A percentile compares a stretch with the other conserved stretches of the same genome.
phyloP scores from a whole-genome alignment of 2,329 filamentous ascomycete genomes.

The Diaporthe capsici region DNA sequence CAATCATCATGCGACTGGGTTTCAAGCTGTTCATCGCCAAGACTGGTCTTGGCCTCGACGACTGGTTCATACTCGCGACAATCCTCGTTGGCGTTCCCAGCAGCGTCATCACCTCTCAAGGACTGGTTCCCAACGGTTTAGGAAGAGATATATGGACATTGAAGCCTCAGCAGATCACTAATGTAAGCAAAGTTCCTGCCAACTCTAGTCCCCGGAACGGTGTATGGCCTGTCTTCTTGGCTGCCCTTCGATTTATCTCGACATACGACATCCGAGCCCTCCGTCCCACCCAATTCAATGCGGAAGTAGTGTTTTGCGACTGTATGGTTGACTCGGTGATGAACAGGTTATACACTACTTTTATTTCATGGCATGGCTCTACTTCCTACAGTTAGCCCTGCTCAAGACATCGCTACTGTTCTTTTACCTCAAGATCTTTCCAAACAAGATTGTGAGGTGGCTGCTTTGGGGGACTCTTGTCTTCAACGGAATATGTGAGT shows the following conservation, averaged over 20 bases:
- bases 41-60: constrained; percentile 52
- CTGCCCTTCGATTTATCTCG: neutral
- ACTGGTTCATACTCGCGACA: constrained; percentile 52
- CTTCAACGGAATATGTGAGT: constrained; percentile 37
- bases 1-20: constrained; percentile 55
- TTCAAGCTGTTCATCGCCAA: constrained; percentile 51
- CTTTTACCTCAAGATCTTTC: constrained; percentile 43
- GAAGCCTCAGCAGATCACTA: constrained; percentile 42
- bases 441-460: constrained; percentile 28
- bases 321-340: neutral
- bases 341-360: constrained; percentile 57
- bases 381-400: constrained; percentile 39
- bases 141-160: constrained; percentile 45
- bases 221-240: too few species aligned
- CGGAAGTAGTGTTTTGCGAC: neutral
- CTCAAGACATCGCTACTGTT: constrained; percentile 40
- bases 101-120: constrained; percentile 50
- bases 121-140: constrained; percentile 55
- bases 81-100: constrained; percentile 48
- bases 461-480: constrained; percentile 37
- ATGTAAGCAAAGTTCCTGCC: constrained; percentile 5
- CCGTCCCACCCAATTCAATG: neutral
- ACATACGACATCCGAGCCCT: too few species aligned
- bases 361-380: constrained; percentile 55
- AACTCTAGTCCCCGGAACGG: neutral